Evolutionary conservation across 441 rosid species (phyloP).

Genomic region (Caryocar brasiliense): DNA sequence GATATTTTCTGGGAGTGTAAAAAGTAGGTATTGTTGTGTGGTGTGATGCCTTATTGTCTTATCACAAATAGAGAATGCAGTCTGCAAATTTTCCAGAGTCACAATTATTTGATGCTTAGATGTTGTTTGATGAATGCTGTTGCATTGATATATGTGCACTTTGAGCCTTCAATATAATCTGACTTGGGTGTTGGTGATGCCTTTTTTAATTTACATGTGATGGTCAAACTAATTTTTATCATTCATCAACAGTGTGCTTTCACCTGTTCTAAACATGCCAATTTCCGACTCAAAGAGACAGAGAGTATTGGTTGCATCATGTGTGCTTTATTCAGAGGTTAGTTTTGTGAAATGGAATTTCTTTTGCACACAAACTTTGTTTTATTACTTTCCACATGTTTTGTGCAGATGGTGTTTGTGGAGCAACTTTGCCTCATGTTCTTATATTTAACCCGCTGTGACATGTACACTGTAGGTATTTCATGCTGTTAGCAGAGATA

Average conservation of each 20-base stretch:
- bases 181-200: background rate
- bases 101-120: background rate
- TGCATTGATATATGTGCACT: background rate
- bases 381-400: slow-evolving; percentile 15
- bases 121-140: background rate
- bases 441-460: slow-evolving; percentile 10
- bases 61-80: too few species aligned
- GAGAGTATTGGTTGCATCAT: slow-evolving; percentile 93
- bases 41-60: too few species aligned
- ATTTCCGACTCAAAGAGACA: slow-evolving; percentile 96
- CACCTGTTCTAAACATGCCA: slow-evolving; percentile 96
- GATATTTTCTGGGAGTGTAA: too few species aligned
- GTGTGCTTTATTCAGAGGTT: slow-evolving; percentile 99
- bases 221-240: slow-evolving; percentile 19
- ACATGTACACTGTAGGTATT: slow-evolving; percentile 54
- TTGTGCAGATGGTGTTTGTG: slow-evolving; percentile 1
- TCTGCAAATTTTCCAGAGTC: background rate
- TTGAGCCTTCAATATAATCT: background rate
- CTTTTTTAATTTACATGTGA: slow-evolving; percentile 11
- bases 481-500: slow-evolving; percentile 90
- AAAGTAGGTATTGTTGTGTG: too few species aligned
- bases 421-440: too few species aligned
- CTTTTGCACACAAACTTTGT: background rate
- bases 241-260: slow-evolving; percentile 68
- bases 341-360: slow-evolving; percentile 29